These are phyloP conservation scores for Solanum piurae DNA, from an alignment of 257 asterid genomes.

Conservation along the genomic window DNA sequence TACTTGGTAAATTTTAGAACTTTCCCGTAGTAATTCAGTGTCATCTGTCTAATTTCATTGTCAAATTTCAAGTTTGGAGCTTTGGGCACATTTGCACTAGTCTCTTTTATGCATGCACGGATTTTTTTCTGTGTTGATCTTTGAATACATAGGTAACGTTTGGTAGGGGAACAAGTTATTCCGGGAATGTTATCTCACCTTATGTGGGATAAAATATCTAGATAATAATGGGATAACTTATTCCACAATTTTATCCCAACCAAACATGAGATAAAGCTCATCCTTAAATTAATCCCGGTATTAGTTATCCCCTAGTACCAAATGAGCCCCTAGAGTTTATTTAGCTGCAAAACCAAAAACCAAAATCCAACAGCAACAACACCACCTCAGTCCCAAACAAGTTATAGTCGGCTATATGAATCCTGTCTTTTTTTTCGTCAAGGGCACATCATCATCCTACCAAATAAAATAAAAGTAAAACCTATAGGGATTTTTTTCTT, in stretches of 20 bases:
- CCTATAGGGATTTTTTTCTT: neutral
- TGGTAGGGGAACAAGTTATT: neutral
- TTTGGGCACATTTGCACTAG: neutral
- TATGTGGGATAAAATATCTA: neutral
- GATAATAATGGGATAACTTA: no score
- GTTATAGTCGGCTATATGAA: neutral
- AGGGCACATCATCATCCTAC: neutral
- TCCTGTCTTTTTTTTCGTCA: neutral
- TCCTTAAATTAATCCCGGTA: neutral
- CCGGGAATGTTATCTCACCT: neutral
- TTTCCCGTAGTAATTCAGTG: neutral
- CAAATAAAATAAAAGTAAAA: neutral
- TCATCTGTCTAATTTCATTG: neutral
- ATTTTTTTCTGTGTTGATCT: neutral
- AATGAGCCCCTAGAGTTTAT: neutral
- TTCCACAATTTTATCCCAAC: no score
- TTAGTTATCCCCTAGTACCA: neutral
- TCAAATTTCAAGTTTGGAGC: neutral
- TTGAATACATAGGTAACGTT: neutral
- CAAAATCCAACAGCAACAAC: neutral
- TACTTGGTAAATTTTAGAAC: neutral
- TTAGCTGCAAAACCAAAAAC: neutral
- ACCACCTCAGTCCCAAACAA: neutral
- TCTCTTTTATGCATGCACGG: neutral
- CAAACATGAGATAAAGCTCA: neutral